Percentiles rank a stretch among this genome's conserved stretches.
Conservation (phyloP, 2,329 filamentous ascomycete species). For the Neonectria punicea region DNA sequence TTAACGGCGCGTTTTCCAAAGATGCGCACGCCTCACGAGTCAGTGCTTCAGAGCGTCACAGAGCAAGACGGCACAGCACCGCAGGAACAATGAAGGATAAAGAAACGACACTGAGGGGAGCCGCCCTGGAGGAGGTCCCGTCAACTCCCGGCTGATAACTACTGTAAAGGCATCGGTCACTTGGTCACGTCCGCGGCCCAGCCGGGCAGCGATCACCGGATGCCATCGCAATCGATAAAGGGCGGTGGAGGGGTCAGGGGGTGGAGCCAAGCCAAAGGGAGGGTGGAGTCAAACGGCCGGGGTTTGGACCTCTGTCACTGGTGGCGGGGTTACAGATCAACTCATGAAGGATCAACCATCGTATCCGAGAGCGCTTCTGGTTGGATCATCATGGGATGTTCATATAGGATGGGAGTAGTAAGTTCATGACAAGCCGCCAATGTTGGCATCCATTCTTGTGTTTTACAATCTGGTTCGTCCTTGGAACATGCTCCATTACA, state of each 20-base stretch:
- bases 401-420: neutral
- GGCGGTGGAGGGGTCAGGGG: conserved; percentile 37
- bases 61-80: conserved; percentile 1
- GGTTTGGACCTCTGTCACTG: neutral
- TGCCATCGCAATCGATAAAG: conserved; percentile 31
- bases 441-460: neutral
- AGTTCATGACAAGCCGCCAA: conserved; percentile 1
- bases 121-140: neutral
- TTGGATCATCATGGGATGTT: neutral
- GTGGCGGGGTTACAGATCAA: conserved; percentile 24
- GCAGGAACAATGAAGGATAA: neutral
- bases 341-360: neutral
- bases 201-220: conserved; percentile 43
- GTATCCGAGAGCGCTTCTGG: neutral
- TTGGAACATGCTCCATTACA: conserved; percentile 36
- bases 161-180: conserved; percentile 27
- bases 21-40: conserved; percentile 1
- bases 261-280: conserved; percentile 6
- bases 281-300: conserved; percentile 8
- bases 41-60: neutral
- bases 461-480: conserved; percentile 23
- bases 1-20: neutral
- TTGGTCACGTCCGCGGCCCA: conserved; percentile 38
- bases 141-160: conserved; percentile 24
- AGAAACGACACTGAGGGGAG: neutral